Conservation (phyloP, 805 yeast species). For the Candida chilensis region DNA sequence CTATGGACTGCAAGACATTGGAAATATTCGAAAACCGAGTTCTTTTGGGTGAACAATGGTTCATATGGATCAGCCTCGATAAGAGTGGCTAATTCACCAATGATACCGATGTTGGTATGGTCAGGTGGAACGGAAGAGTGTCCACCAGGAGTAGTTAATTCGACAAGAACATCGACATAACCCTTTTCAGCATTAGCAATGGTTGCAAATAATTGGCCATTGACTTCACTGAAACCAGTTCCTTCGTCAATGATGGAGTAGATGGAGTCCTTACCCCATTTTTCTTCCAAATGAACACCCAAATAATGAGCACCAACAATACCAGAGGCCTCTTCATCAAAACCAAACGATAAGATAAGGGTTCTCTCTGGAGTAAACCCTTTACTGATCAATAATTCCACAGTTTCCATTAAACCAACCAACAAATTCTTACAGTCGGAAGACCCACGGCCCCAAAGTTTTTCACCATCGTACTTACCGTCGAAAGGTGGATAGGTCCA, state of each 20-base stretch:
- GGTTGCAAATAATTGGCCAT: slow-evolving; percentile 4
- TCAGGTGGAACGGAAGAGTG: slow-evolving; percentile 31
- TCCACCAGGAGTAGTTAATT: slow-evolving; percentile 26
- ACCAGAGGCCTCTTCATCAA: slow-evolving; percentile 25
- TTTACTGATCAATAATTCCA: slow-evolving; percentile 12
- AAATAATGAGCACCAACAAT: slow-evolving; percentile 15
- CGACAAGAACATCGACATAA: slow-evolving; percentile 19
- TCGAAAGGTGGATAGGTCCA: slow-evolving; percentile 29
- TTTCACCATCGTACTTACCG: slow-evolving; percentile 22
- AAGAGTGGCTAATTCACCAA: slow-evolving; percentile 18
- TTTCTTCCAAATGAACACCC: slow-evolving; percentile 9
- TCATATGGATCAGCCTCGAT: slow-evolving; percentile 24
- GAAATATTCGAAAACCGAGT: slow-evolving; percentile 18
- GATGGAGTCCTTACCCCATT: slow-evolving; percentile 15
- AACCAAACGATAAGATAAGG: slow-evolving; percentile 22
- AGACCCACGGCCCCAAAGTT: slow-evolving; percentile 20
- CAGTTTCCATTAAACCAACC: slow-evolving; percentile 20
- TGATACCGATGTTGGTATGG: slow-evolving; percentile 28
- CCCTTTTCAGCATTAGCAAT: slow-evolving; percentile 15
- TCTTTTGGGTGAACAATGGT: slow-evolving; percentile 15
- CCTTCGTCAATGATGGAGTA: slow-evolving; percentile 21
- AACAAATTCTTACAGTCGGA: slow-evolving; percentile 26
- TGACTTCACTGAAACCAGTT: slow-evolving; percentile 10
- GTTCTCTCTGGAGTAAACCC: slow-evolving; percentile 17
- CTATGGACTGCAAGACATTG: slow-evolving; percentile 23